Percentiles rank a stretch among this genome's conserved stretches.
These are phyloP conservation scores for Solanum chacoense DNA, from an alignment of 305 asterid genomes.

Conservation along the genomic window DNA sequence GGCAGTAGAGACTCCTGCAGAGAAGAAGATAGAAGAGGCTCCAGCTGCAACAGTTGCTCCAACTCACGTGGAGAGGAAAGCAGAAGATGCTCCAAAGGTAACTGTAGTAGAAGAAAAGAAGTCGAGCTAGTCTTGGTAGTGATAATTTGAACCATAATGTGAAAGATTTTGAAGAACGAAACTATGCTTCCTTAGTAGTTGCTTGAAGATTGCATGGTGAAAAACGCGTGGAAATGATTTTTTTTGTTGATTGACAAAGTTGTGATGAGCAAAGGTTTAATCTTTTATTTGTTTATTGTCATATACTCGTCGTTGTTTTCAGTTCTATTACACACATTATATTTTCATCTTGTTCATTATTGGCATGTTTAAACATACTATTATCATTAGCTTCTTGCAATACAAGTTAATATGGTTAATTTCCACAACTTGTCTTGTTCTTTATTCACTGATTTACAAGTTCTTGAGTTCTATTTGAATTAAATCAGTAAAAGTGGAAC, in stretches of 20 bases:
- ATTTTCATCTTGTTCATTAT: background rate
- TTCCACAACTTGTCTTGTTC: background rate
- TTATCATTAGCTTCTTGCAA: background rate
- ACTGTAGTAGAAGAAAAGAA: background rate
- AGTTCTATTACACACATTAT: background rate
- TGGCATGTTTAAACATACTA: background rate
- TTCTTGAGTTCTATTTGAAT: background rate
- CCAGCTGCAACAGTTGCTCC: background rate
- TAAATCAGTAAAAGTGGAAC: background rate
- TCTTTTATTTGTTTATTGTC: background rate
- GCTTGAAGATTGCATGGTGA: background rate
- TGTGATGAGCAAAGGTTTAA: background rate
- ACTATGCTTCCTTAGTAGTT: background rate
- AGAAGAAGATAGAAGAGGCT: background rate
- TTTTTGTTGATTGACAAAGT: background rate
- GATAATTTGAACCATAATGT: background rate
- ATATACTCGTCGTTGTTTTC: background rate
- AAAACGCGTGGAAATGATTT: background rate
- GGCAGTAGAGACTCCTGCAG: background rate
- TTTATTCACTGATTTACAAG: background rate
- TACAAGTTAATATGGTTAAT: background rate
- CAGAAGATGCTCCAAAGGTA: background rate
- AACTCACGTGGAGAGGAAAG: background rate
- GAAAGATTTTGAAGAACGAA: background rate
- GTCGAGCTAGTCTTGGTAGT: background rate